Evolutionary conservation across 805 yeast genomes (phyloP), one percentile per base, ranked within the genome.

Genomic region (Lipomyces spencermartinsiae): DNA sequence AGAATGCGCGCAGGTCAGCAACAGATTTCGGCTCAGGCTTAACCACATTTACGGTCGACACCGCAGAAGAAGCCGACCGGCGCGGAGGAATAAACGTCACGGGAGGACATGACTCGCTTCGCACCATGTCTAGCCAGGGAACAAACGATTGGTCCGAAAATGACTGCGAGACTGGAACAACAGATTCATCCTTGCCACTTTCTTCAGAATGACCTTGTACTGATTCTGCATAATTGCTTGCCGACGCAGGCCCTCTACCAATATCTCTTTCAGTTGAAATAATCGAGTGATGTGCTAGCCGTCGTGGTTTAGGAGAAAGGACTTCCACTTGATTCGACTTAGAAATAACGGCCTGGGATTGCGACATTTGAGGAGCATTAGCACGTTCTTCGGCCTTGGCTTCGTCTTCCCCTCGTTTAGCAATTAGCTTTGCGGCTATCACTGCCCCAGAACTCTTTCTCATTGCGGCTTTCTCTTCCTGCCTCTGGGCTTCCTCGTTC

Each of bases 281-380:
- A 9, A 33, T 22, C 19, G 49, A 37, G 35, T 46, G 56, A 19
- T 46, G 43, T 9, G 54, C 31, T 19, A 39, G 65, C 35, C 61
- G 39, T 46, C 43, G 60, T 9, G 65, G 65, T 43, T 33, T 56
- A 19, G 65, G 65, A 8, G 60, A 62, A n/a, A 56, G 34, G 7
- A 62, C 60, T 29, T 25, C 61, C 7, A 16, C 2, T 16, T 16
- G 49, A 16, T 19, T 16, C 4, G 22, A 16, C 49, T 43, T 7
- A 43, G 49, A n/a, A 14, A 43, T 19, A n/a, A 43, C 49, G 22
- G 22, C 16, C 49, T 43, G 49, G n/a, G 19, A 19, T 8, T 43
- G 49, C n/a, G 49, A 43, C 49, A 43, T 6, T n/a, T 9, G n/a
- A 8, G 4, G 9, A 5, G 46, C 43, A 31, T 7, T 33, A 19